These are phyloP conservation scores for Torulaspora indica DNA, from an alignment of 805 yeast species.

Conservation along the genomic window DNA sequence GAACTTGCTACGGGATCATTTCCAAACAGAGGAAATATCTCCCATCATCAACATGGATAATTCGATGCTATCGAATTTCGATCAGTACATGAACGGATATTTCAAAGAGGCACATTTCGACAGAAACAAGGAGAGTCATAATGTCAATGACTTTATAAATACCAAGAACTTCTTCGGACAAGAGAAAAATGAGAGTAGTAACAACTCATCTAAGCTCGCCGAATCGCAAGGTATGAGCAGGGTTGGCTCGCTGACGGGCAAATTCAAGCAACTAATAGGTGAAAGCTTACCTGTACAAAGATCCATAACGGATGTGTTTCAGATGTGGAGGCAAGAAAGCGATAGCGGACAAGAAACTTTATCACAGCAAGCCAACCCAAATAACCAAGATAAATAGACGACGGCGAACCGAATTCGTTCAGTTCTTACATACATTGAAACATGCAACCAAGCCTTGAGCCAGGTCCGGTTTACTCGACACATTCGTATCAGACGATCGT, in stretches of 20 bases:
- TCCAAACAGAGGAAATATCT: conserved; percentile 26
- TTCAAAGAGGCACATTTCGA: conserved; percentile 16
- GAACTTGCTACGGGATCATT: conserved; percentile 20
- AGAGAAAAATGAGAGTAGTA: conserved; percentile 1
- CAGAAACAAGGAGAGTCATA: conserved; percentile 10
- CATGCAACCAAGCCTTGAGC: too few relatives aligned
- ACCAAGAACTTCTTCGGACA: conserved; percentile 17
- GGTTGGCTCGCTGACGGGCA: conserved; percentile 17
- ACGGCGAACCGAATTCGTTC: background rate
- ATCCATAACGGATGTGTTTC: conserved; percentile 8
- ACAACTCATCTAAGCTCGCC: background rate
- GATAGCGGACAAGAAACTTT: background rate
- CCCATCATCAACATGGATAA: conserved; percentile 21
- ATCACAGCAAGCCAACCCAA: background rate
- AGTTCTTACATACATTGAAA: background rate
- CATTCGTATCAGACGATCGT: too few relatives aligned
- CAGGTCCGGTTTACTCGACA: too few relatives aligned
- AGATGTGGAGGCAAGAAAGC: conserved; percentile 11
- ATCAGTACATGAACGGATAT: conserved; percentile 20
- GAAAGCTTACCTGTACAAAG: conserved; percentile 12
- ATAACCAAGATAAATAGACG: background rate
- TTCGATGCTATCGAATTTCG: conserved; percentile 20
- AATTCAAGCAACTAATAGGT: conserved; percentile 16
- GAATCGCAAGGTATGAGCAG: conserved; percentile 14
- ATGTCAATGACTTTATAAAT: conserved; percentile 20